Conservation (phyloP, 1,284 basidiomycete species). For the Peniophora sp. region DNA sequence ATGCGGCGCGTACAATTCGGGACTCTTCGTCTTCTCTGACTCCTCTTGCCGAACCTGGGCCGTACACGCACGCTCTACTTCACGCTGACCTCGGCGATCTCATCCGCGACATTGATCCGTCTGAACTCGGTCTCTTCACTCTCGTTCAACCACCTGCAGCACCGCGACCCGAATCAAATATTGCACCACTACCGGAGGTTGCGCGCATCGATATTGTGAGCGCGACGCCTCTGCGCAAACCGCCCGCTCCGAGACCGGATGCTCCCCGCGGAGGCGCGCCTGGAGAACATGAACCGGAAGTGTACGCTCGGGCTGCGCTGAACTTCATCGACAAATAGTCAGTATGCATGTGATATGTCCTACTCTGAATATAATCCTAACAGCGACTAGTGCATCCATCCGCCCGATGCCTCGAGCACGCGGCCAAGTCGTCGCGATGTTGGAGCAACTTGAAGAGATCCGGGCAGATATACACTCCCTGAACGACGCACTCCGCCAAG, state of each 20-base stretch:
- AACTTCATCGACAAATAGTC: constrained; percentile 71
- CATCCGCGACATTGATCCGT: constrained; percentile 67
- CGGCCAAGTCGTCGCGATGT: constrained; percentile 44
- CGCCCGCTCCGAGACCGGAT: constrained; percentile 26
- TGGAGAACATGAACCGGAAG: constrained; percentile 56
- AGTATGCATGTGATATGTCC: too few relatives aligned
- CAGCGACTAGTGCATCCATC: constrained; percentile 56
- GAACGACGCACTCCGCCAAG: constrained; percentile 43
- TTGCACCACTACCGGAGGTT: constrained; percentile 32
- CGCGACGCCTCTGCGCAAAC: constrained; percentile 59
- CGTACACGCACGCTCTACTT: constrained; percentile 54
- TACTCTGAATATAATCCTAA: too few relatives aligned
- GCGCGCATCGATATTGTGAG: constrained; percentile 57
- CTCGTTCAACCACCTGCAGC: constrained; percentile 28
- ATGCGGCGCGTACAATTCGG: background rate
- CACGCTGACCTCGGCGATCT: constrained; percentile 56
- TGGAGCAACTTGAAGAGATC: constrained; percentile 43
- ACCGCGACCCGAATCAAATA: constrained; percentile 20
- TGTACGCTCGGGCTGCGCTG: constrained; percentile 64
- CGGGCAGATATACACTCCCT: constrained; percentile 45
- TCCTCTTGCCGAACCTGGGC: constrained; percentile 16
- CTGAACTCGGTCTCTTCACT: constrained; percentile 68
- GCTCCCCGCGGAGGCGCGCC: constrained; percentile 16
- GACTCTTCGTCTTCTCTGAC: background rate
- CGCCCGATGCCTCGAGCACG: constrained; percentile 66